Evolutionary conservation across 306 rosid genomes (phyloP), one percentile per base, ranked within the genome.

Genomic region (Oxytropis ochrocephala): DNA sequence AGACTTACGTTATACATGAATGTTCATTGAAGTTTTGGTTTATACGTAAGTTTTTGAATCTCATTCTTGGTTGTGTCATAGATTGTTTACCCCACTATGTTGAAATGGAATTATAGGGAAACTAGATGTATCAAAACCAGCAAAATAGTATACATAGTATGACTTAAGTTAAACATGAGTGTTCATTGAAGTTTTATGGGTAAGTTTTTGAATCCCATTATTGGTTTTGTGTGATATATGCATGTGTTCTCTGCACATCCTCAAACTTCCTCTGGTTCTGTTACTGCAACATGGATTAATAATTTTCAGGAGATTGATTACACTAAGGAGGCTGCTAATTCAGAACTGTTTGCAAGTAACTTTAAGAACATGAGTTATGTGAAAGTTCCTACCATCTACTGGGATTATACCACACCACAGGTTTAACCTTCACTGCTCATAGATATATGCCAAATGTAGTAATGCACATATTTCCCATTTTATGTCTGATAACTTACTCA

Each of bases 341-440:
- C 99, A 29, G 99, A 90, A 77, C 75, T 74, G 63, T 94, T 94
- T 81, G 91, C 92, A 5, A 94, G 80, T 74, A 94, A 94, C 82
- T 94, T 94, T 73, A 87, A 84, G 78, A 83, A 77, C 83, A 81
- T 91, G 89, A 88, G 86, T 62, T 94, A 94, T 74, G 89, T 94
- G 44, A 94, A 94, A 83, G 96, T 94, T 39, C 99, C 99, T 68
- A 27, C 79, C 39, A 94, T 94, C 78, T 29, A 69, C 58, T 91
- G 97, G 97, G 99, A 94, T 58, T 87, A 88, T 79, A 94, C 96
- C 42, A 94, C 99, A 1, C 95, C 96, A 61, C 99, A 94, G 99
- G 99, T 88, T 54, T 76, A 66, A 67, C 62, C 70, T 75, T 70
- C 55, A 41, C 55, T 62, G 17, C 35, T 50, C 52, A 21, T 54